Conservation (phyloP, 345 rosid species). For the Gossypioides kirkii region DNA sequence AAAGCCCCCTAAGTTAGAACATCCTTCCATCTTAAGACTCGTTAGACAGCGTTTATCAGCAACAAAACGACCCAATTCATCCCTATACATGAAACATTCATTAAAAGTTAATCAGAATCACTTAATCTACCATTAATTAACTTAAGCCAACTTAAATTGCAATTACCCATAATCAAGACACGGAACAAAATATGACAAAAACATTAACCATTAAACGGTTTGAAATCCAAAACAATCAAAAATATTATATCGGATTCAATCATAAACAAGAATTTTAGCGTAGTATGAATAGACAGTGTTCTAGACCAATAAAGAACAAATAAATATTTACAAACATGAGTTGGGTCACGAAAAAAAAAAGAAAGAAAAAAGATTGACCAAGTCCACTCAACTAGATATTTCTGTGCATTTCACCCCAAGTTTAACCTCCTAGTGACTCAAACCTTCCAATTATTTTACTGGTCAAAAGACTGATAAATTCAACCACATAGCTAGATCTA, state of each 20-base stretch:
- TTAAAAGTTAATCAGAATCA: slow-evolving; percentile 9
- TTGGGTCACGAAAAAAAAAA: background rate
- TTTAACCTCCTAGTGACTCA: background rate
- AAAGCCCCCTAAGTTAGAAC: slow-evolving; percentile 80
- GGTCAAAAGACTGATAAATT: background rate
- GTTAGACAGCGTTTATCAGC: slow-evolving; percentile 78
- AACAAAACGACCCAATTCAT: slow-evolving; percentile 92
- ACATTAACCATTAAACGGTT: background rate
- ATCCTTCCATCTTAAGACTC: slow-evolving; percentile 91
- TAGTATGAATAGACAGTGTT: background rate
- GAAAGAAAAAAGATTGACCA: background rate
- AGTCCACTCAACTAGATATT: background rate
- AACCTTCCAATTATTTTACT: background rate
- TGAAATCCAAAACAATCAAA: background rate
- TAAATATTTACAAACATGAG: background rate
- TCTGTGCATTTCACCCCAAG: background rate
- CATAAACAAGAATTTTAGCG: background rate
- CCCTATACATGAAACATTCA: slow-evolving; percentile 38
- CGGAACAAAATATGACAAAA: background rate
- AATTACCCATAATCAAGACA: background rate
- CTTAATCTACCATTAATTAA: slow-evolving; percentile 6
- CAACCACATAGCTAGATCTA: background rate
- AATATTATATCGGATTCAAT: background rate
- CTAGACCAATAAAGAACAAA: background rate
- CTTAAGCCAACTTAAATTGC: background rate